Conservation (phyloP, 305 asterid species). For the Rubia peregrina region DNA sequence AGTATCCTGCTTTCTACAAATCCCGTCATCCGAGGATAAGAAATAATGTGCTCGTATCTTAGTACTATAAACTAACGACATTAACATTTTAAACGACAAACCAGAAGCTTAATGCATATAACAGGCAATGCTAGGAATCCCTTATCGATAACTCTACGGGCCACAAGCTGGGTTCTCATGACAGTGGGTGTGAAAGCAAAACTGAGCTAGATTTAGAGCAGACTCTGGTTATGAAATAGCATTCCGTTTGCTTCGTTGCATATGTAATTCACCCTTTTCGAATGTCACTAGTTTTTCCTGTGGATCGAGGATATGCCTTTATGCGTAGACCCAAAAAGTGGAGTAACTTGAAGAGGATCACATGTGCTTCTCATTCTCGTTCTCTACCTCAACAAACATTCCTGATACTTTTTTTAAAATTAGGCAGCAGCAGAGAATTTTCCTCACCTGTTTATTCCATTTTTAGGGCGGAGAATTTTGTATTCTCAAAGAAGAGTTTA, state of each 20-base stretch:
- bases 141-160: neutral
- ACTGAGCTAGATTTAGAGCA: neutral
- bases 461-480: neutral
- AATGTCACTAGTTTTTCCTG: neutral
- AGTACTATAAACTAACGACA: neutral
- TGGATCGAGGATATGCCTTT: neutral
- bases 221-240: neutral
- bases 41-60: neutral
- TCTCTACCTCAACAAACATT: neutral
- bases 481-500: neutral
- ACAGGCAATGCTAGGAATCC: neutral
- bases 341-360: neutral
- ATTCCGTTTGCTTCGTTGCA: neutral
- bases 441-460: neutral
- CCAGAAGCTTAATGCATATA: neutral
- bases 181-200: neutral
- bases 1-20: neutral
- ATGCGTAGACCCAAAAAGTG: neutral
- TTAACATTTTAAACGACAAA: neutral
- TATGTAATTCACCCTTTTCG: neutral
- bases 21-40: neutral
- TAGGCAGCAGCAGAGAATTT: neutral
- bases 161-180: neutral
- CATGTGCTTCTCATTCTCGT: neutral
- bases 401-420: no score